These are phyloP conservation scores for Lachancea meyersii DNA, from an alignment of 805 yeast species.

Conservation along the genomic window DNA sequence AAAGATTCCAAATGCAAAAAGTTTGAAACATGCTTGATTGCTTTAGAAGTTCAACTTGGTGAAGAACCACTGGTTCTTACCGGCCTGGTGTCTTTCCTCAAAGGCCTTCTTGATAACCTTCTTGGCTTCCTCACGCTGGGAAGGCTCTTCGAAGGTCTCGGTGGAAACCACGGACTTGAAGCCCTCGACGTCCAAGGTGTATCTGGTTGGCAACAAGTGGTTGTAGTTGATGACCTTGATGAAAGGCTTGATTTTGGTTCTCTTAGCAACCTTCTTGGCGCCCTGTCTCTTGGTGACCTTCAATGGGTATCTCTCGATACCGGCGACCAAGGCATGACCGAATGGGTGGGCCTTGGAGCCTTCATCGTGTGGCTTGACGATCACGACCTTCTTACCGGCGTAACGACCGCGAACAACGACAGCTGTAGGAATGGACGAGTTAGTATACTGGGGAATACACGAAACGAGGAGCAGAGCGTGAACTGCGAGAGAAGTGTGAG, in stretches of 20 bases:
- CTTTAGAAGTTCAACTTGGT: conserved; percentile 84
- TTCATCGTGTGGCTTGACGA: conserved; percentile 96
- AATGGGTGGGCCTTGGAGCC: conserved; percentile 98
- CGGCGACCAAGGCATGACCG: conserved; percentile 99
- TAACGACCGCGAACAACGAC: conserved; percentile 99
- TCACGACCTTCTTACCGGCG: conserved; percentile 99
- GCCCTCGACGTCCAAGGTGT: conserved; percentile 93
- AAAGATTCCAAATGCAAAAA: conserved; percentile 8
- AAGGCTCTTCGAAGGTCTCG: conserved; percentile 94
- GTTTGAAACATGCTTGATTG: conserved; percentile 21
- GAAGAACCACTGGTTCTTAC: conserved; percentile 99
- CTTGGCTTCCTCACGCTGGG: conserved; percentile 98
- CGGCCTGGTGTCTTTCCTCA: conserved; percentile 98
- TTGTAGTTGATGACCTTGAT: conserved; percentile 99
- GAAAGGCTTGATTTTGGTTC: conserved; percentile 98
- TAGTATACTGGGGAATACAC: conserved; percentile 21
- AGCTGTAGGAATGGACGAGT: conserved; percentile 46
- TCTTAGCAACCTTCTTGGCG: conserved; percentile 93
- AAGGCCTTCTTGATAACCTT: conserved; percentile 98
- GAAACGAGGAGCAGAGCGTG: too few species aligned
- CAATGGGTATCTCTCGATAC: conserved; percentile 97
- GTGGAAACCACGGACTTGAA: conserved; percentile 87
- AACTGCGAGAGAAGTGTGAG: too few species aligned
- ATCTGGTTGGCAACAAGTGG: conserved; percentile 99
- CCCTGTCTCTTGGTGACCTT: conserved; percentile 94